Evolutionary conservation across 2,329 filamentous ascomycete species (phyloP), one percentile per base, ranked within the genome.

Genomic region (Trichoderma sp.): DNA sequence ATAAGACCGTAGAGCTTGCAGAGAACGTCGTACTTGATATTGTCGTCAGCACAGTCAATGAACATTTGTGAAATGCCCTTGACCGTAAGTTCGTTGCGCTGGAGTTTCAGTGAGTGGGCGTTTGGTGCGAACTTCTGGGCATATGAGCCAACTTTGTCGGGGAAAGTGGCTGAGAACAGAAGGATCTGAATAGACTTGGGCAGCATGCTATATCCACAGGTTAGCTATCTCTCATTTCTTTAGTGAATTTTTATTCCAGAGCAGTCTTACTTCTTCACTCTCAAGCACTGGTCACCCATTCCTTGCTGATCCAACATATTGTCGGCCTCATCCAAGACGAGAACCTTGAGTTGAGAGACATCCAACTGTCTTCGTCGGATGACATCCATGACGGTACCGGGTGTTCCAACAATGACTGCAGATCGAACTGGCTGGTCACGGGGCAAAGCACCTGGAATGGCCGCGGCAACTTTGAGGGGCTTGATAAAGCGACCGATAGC

Each of bases 271-370:
- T 83, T 83, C 85, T 97, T 97, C 76, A 98, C 93, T 76, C 95
- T 91, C 77, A 94, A 89, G 82, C 95, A 98, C 83, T 99, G 96
- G 72, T 98, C 96, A 67, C 96, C 96, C 70, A 99, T 86, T 66
- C 96, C 95, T 83, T 97, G 94, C 82, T 95, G 92, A 79, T 98
- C 96, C 73, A 99, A 85, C 96, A 99, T 99, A 84, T 98, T 98
- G 84, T 99, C 96, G 71, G 96, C 96, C 84, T 99, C 96, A 78
- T 99, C 96, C 68, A 99, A 87, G 71, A 98, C 95, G 73, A 99
- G 87, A 9, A 97, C 88, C 81, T 90, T 93, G 76, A 99, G 86
- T 72, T 90, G 83, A 21, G 87, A 89, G 0, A 90, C 82, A 76
- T 97, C 89, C 74, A 99, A 87, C 78, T 93, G 88, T 75, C 90